Base-by-base conservation (phyloP, 2,329 filamentous ascomycete species). In the Neopestalotiopsis clavispora region DNA sequence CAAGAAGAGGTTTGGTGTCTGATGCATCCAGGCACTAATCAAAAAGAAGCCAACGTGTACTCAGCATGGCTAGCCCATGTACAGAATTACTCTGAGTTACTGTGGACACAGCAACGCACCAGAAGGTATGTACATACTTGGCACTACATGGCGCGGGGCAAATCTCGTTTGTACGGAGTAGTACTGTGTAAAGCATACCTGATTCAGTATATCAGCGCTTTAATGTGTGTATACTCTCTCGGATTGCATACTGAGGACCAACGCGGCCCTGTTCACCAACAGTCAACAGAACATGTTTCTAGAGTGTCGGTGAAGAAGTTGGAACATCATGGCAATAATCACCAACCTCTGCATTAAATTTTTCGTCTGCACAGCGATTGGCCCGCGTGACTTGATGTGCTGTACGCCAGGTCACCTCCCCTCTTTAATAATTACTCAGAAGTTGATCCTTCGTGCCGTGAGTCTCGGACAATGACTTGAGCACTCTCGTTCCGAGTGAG, bases 291-390 rank as follows among this genome's bases (percentile, higher is more conserved):
- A 20, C 10, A 52, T 52, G 45, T 17, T 14, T n/a, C 6, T 38
- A n/a, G 45, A 52, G 45, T 52, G 45, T 52, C 45, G 45, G 45
- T 52, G 45, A 52, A 52, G 45, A 52, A 9, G 9, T 10, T 10
- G 34, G 45, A 17, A 52, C 45, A n/a, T 20, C 10, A 20, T 20
- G 17, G n/a, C 17, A 23, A 49, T 9, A 52, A n/a, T n/a, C n/a
- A 17, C 45, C 45, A 52, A 52, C 45, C 45, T 52, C 45, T 52
- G 34, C 45, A 52, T 52, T 52, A 52, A 52, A 52, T 52, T 52
- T 52, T 52, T 9, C 45, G 3, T 52, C 45, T 52, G n/a, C n/a
- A 10, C 45, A 52, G 45, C n/a, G 45, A 52, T 52, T 52, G 45
- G 45, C 7, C 45, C 45, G 45, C 17, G n/a, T 20, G 17, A 52